Percentiles rank a stretch among this genome's conserved stretches.
phyloP scores from a whole-genome alignment of 108 stramenopile genomes.

The Nannochloropsis salina region DNA sequence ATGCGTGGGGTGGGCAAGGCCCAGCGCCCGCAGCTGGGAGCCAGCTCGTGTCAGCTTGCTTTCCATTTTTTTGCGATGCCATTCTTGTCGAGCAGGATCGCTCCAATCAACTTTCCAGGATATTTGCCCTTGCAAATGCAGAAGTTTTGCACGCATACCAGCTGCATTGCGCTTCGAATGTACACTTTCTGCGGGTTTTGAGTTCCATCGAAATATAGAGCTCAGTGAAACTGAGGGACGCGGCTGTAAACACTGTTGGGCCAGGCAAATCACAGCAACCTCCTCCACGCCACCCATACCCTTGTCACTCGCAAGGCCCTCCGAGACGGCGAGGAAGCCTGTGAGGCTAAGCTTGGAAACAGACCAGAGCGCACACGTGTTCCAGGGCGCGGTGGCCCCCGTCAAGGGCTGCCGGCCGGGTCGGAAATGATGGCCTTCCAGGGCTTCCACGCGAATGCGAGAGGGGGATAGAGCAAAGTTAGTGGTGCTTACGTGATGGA shows the following conservation, averaged over 20 bases:
- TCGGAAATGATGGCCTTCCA: conserved; percentile 15
- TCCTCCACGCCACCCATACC: not conserved
- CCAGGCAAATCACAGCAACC: not conserved
- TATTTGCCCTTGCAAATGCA: not conserved
- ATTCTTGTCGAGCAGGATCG: conserved; percentile 12
- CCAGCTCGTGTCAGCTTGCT: not conserved
- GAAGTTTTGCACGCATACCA: not conserved
- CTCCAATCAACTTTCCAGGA: not conserved
- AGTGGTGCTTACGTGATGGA: not conserved
- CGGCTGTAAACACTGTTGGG: not conserved
- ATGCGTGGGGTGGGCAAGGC: not conserved
- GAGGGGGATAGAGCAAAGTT: not conserved
- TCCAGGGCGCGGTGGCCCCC: not conserved
- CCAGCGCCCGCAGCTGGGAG: not conserved
- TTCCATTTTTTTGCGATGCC: not conserved
- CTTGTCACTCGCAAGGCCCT: not conserved
- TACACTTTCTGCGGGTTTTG: not conserved
- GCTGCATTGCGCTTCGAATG: not conserved
- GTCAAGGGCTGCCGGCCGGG: not conserved
- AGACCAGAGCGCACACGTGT: not conserved
- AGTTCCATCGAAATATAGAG: not conserved
- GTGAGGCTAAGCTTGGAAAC: not conserved
- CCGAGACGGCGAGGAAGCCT: not conserved
- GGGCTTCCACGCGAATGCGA: not conserved
- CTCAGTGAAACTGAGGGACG: not conserved